Conservation (phyloP, 2,329 filamentous ascomycete genomes). For the Arthrobotrys pseudoclavata region DNA sequence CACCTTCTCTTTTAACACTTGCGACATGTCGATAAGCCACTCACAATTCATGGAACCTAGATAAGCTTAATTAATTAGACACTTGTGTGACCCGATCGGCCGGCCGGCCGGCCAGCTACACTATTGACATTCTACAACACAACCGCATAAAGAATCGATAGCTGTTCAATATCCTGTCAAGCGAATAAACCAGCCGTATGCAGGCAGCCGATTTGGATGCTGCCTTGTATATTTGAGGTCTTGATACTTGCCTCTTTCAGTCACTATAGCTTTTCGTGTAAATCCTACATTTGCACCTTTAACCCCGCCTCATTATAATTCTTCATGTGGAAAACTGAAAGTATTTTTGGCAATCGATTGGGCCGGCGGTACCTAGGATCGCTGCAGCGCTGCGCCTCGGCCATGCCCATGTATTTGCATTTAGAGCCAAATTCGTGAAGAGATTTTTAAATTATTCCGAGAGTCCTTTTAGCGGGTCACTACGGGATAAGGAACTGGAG, state of each 20-base stretch:
- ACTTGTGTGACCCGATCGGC: neutral
- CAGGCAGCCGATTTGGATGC: constrained; percentile 41
- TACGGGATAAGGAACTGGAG: too few species aligned
- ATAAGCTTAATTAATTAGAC: constrained; percentile 47
- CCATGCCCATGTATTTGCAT: too few species aligned
- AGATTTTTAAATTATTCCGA: too few species aligned
- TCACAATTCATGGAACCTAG: constrained; percentile 13
- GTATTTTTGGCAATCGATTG: neutral
- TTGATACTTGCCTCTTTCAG: constrained; percentile 46
- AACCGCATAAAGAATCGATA: neutral
- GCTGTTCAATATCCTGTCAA: constrained; percentile 9
- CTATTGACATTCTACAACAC: neutral
- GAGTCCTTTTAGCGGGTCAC: too few species aligned
- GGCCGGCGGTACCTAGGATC: too few species aligned
- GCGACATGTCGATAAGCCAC: neutral
- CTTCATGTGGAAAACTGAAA: neutral
- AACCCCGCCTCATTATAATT: neutral
- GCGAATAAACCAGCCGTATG: neutral
- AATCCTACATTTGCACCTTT: neutral
- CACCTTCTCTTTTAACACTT: constrained; percentile 48
- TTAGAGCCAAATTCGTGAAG: too few species aligned
- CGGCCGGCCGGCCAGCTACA: neutral
- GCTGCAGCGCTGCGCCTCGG: too few species aligned
- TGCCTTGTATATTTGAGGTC: constrained; percentile 13
- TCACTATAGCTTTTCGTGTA: neutral